Evolutionary conservation across 345 rosid genomes (phyloP).

Genomic region (Odontarrhena argentea): DNA sequence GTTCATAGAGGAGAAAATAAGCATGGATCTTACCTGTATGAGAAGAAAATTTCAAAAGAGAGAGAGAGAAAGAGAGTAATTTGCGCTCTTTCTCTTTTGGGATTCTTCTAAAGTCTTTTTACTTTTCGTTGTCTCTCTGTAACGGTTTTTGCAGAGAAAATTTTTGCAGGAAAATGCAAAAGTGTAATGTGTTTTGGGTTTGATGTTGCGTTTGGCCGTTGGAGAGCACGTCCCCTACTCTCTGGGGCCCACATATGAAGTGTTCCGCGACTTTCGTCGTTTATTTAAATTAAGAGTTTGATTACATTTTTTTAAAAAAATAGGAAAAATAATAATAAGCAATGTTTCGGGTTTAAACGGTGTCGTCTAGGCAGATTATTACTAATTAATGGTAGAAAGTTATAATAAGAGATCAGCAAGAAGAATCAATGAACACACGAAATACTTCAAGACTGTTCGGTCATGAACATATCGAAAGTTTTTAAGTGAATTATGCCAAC

Average conservation of each 20-base stretch:
- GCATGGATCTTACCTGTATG: constrained; percentile 19
- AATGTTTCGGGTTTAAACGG: too few species aligned
- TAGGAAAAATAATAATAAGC: too few species aligned
- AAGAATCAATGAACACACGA: too few species aligned
- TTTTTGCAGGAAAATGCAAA: constrained; percentile 4
- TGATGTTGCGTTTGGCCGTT: constrained; percentile 30
- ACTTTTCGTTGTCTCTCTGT: constrained; percentile 37
- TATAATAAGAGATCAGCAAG: too few species aligned
- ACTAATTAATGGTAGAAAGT: too few species aligned
- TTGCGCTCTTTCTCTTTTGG: neutral
- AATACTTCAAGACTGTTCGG: too few species aligned
- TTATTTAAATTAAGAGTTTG: neutral
- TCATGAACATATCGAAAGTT: too few species aligned
- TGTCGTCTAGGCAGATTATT: too few species aligned
- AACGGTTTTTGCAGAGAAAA: constrained; percentile 31
- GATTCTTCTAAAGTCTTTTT: constrained; percentile 9
- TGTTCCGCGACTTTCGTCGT: constrained; percentile 53
- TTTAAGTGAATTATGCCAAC: too few species aligned
- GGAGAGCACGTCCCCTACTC: constrained; percentile 40
- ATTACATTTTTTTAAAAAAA: too few species aligned
- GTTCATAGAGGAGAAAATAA: neutral
- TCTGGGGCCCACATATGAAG: constrained; percentile 29
- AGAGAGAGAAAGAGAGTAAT: neutral
- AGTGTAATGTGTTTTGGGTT: constrained; percentile 26
- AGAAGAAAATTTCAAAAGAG: constrained; percentile 24